Evolutionary conservation across 2,329 filamentous ascomycete genomes (phyloP).

Genomic region (Ophiobolus disseminans): DNA sequence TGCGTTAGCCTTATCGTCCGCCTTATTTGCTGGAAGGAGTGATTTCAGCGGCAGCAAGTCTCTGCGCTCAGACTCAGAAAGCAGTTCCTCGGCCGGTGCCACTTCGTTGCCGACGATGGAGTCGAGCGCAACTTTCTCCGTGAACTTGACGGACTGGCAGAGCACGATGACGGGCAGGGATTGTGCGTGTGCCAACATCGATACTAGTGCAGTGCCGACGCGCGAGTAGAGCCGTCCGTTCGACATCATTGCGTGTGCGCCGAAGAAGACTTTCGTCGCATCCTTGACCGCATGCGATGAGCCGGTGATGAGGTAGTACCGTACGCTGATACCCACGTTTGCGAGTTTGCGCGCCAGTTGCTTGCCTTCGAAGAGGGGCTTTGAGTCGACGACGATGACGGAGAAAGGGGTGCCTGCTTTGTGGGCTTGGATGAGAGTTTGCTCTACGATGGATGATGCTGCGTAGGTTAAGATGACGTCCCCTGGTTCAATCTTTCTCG

Average conservation of each 20-base stretch:
- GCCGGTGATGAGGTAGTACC: conserved; percentile 82
- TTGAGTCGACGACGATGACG: conserved; percentile 83
- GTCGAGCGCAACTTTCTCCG: conserved; percentile 86
- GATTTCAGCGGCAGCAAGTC: conserved; percentile 41
- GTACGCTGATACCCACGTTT: conserved; percentile 74
- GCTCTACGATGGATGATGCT: conserved; percentile 84
- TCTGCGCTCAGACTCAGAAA: conserved; percentile 46
- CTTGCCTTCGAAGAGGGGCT: conserved; percentile 73
- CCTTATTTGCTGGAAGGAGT: conserved; percentile 29
- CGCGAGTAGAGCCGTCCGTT: conserved; percentile 91
- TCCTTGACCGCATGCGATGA: conserved; percentile 75
- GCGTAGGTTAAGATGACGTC: conserved; percentile 88
- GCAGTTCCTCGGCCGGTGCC: conserved; percentile 73
- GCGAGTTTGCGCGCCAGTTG: conserved; percentile 75
- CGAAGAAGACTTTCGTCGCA: conserved; percentile 78
- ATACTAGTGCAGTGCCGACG: conserved; percentile 84
- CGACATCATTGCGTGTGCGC: conserved; percentile 90
- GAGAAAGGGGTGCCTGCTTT: conserved; percentile 74
- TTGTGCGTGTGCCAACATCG: conserved; percentile 78
- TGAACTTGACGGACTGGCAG: conserved; percentile 95
- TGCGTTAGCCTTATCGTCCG: conserved; percentile 30
- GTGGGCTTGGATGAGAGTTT: conserved; percentile 77
- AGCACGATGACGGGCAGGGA: conserved; percentile 85
- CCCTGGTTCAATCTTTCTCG: conserved; percentile 76
- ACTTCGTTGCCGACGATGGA: conserved; percentile 95